Evolutionary conservation across 2,329 filamentous ascomycete species (phyloP).

Genomic region (Ascocoryne sarcoides): DNA sequence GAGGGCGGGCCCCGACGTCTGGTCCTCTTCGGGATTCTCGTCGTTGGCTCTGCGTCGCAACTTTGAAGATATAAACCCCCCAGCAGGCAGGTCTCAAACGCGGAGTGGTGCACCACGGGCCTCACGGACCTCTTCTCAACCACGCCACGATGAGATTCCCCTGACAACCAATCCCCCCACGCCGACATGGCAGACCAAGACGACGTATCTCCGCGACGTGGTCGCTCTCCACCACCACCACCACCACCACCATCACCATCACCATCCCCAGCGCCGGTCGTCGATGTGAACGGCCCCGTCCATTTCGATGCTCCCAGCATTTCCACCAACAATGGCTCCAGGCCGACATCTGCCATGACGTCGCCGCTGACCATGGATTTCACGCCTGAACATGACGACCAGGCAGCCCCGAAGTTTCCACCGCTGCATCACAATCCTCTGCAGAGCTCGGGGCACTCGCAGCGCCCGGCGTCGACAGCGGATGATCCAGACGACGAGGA

Average conservation of each 20-base stretch:
- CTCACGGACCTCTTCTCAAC: too few species aligned
- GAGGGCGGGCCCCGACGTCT: too few species aligned
- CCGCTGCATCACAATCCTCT: slow-evolving; percentile 19
- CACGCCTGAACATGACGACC: slow-evolving; percentile 16
- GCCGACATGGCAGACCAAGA: slow-evolving; percentile 27
- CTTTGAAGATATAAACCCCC: too few species aligned
- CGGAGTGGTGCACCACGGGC: too few species aligned
- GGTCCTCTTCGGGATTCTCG: too few species aligned
- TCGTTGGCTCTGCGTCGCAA: too few species aligned
- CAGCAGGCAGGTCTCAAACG: too few species aligned
- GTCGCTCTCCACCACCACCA: slow-evolving; percentile 20
- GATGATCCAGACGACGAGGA: slow-evolving; percentile 49
- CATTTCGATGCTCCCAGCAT: slow-evolving; percentile 22
- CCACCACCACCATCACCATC: too few species aligned
- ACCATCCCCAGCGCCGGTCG: too few species aligned
- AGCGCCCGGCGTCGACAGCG: slow-evolving; percentile 12
- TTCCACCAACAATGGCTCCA: slow-evolving; percentile 19
- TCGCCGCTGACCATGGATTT: slow-evolving; percentile 26
- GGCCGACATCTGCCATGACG: slow-evolving; percentile 27
- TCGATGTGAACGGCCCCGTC: slow-evolving; percentile 13
- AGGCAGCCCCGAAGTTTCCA: slow-evolving; percentile 22
- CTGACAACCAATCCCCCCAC: not conserved
- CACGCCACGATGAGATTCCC: too few species aligned
- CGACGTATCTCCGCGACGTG: slow-evolving; percentile 15
- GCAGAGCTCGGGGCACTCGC: slow-evolving; percentile 11